Conservation (phyloP, 2,329 filamentous ascomycete species). For the Sphaceloma murrayae region DNA sequence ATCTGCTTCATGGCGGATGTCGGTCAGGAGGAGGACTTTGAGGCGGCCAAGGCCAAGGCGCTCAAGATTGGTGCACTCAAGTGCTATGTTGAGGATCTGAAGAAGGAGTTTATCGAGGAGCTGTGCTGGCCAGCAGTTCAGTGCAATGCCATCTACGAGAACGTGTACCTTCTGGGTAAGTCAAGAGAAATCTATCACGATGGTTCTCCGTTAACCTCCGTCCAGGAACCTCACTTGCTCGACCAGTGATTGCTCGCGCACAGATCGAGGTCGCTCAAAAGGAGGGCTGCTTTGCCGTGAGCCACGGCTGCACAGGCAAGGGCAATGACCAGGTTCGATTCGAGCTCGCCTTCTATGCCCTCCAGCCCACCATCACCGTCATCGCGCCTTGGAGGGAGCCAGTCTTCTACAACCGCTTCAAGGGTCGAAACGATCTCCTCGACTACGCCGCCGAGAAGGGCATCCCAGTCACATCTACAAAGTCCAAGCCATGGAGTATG, state of each 20-base stretch:
- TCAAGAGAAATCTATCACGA: background rate
- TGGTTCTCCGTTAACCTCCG: background rate
- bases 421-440: constrained; percentile 61
- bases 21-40: constrained; percentile 55
- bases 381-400: constrained; percentile 67
- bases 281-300: constrained; percentile 44
- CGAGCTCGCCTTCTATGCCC: constrained; percentile 52
- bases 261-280: constrained; percentile 56
- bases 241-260: constrained; percentile 59
- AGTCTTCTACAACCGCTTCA: constrained; percentile 61
- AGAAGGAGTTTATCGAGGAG: constrained; percentile 65
- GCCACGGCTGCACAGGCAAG: constrained; percentile 52
- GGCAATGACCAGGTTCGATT: constrained; percentile 59
- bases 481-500: constrained; percentile 60
- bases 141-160: constrained; percentile 38
- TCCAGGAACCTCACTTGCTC: constrained; percentile 43
- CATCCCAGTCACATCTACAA: constrained; percentile 64
- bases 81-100: constrained; percentile 55
- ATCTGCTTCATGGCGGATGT: constrained; percentile 63
- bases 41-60: constrained; percentile 63
- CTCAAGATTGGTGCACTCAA: constrained; percentile 58
- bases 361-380: constrained; percentile 57
- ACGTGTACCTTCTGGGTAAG: constrained; percentile 48
- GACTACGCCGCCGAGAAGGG: constrained; percentile 58
- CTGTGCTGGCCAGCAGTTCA: constrained; percentile 72